These are phyloP conservation scores for Crucibulum laeve DNA, from an alignment of 768 basidiomycete genomes.

Conservation along the genomic window DNA sequence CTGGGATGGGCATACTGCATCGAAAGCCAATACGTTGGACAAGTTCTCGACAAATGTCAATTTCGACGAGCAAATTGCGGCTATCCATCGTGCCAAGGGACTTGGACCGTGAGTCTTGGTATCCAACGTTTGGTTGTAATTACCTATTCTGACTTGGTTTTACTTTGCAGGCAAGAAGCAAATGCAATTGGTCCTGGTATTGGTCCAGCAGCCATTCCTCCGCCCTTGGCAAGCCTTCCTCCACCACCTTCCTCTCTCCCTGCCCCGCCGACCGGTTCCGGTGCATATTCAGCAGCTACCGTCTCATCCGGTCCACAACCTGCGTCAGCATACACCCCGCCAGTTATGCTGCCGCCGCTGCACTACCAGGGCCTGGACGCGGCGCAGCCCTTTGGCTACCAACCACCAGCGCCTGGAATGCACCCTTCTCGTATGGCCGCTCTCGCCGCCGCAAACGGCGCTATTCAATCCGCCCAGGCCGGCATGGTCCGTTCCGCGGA, in stretches of 20 bases:
- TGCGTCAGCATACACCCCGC: slow-evolving; percentile 59
- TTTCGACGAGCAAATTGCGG: slow-evolving; percentile 97
- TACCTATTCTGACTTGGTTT: slow-evolving; percentile 8
- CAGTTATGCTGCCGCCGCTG: slow-evolving; percentile 81
- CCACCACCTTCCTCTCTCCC: slow-evolving; percentile 73
- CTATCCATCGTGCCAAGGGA: slow-evolving; percentile 91
- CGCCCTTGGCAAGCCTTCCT: slow-evolving; percentile 61
- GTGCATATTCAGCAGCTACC: slow-evolving; percentile 76
- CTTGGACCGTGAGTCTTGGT: slow-evolving; percentile 67
- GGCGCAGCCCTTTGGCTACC: slow-evolving; percentile 75
- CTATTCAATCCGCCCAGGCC: slow-evolving; percentile 43
- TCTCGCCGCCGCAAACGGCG: slow-evolving; percentile 47
- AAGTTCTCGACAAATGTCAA: slow-evolving; percentile 92
- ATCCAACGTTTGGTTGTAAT: slow-evolving; percentile 5
- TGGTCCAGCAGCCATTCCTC: slow-evolving; percentile 72
- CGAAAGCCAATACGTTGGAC: slow-evolving; percentile 87
- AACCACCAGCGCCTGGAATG: slow-evolving; percentile 64
- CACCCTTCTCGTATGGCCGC: slow-evolving; percentile 66
- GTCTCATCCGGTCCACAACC: slow-evolving; percentile 92
- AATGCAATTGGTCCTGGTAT: slow-evolving; percentile 87
- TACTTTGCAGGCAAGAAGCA: slow-evolving; percentile 52
- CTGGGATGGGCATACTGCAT: slow-evolving; percentile 98
- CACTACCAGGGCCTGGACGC: slow-evolving; percentile 81
- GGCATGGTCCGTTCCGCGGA: slow-evolving; percentile 80
- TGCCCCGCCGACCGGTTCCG: slow-evolving; percentile 53